Conservation (phyloP, 331 rosid genomes). For the Prunus yedoensis region DNA sequence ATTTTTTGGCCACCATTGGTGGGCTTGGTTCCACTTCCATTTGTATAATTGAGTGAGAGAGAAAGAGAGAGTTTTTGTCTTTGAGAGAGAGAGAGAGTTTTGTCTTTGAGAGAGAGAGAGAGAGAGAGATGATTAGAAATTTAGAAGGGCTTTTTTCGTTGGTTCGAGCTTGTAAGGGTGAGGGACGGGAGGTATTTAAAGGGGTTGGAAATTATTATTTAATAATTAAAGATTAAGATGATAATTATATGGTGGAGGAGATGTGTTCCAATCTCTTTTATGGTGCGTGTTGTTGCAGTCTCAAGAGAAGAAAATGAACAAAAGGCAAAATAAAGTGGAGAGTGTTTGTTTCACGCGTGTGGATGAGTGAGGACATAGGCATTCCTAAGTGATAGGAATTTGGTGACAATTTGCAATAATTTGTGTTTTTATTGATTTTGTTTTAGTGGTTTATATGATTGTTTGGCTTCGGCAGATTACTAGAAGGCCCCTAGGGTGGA, state of each 20-base stretch:
- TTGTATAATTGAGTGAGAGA: neutral
- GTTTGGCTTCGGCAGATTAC: slow-evolving; percentile 14
- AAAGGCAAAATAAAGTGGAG: neutral
- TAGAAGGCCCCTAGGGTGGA: slow-evolving; percentile 25
- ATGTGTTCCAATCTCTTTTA: neutral
- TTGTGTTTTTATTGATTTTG: neutral
- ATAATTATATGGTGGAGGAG: neutral
- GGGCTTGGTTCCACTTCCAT: slow-evolving; percentile 69
- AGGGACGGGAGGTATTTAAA: slow-evolving; percentile 44
- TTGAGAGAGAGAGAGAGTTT: neutral
- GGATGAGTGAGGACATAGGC: neutral
- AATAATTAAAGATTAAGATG: slow-evolving; percentile 11
- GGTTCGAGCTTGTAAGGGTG: slow-evolving; percentile 12
- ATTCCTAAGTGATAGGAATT: neutral
- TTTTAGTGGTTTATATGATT: slow-evolving; percentile 10
- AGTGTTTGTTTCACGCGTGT: slow-evolving; percentile 7
- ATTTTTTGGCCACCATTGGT: slow-evolving; percentile 51
- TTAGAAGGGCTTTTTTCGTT: slow-evolving; percentile 8
- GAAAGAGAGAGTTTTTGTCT: slow-evolving; percentile 1
- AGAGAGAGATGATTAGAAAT: neutral
- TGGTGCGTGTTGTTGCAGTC: slow-evolving; percentile 14
- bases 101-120: neutral
- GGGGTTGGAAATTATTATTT: slow-evolving; percentile 30
- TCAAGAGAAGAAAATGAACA: too few species aligned
- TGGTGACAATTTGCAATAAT: neutral